Base-by-base conservation (phyloP, 495 filamentous ascomycete genomes). In the Opeltia flavorubescens region DNA sequence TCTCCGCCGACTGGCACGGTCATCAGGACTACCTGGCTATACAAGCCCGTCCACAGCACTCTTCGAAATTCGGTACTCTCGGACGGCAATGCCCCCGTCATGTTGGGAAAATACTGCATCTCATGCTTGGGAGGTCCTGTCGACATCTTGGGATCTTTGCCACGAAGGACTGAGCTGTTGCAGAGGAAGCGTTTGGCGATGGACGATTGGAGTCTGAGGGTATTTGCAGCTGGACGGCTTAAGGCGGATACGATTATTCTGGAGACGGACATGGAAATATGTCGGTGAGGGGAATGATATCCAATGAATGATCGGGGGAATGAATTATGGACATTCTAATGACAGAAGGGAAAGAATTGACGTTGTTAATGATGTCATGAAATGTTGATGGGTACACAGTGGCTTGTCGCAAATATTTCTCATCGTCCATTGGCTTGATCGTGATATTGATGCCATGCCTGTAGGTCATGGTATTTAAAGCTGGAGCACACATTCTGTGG, bases 21-120 rank as follows among this genome's bases (percentile, higher is more conserved):
- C 77, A 81, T 81, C 4, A 75, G 59, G 1, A 81, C 77, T 12
- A 80, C 58, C 61, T 81, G 78, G 23, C 67, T 74, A 62, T 77
- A 80, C 12, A 80, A 60, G 2, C 75, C 77, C 4, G 76, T 81
- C 62, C 72, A 77, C 7, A 82, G 59, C 20, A 79, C 76, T 46
- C 71, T 72, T 5, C 77, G 66, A 57, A 81, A 82, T 45, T 77
- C 69, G 8, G 58, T 64, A 31, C 73, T 79, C 34, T 62, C 54
- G 18, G 67, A 59, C 1, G 71, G 66, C 28, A 73, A 62, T n/a
- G 66, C 53, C 3, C 65, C 66, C 17, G 71, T 68, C 60, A 80
- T 68, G 15, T 62, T 53, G 8, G 74, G 70, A 48, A 80, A 72
- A 58, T 76, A 69, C 34, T 66, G 66, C 76, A 80, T 79, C 52